Conservation (phyloP, 2,329 filamentous ascomycete species). For the Nemania sp. region DNA sequence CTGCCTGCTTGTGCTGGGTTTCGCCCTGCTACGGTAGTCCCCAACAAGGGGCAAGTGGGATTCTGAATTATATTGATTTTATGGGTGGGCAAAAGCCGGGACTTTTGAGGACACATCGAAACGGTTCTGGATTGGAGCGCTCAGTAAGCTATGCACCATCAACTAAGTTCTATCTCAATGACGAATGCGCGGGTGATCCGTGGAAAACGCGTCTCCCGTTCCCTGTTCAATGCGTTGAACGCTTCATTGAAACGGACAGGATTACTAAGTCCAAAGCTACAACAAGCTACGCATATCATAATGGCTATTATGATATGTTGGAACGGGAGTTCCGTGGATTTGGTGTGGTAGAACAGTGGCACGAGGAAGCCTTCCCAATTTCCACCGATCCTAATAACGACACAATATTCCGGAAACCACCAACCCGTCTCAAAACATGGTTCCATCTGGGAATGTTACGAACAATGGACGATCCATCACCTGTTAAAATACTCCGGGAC, state of each 20-base stretch:
- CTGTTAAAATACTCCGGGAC: background rate
- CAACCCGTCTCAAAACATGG: background rate
- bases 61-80: background rate
- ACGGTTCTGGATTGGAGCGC: background rate
- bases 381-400: background rate
- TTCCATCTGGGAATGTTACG: background rate
- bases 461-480: background rate
- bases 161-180: slow-evolving; percentile 6
- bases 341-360: background rate
- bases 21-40: background rate
- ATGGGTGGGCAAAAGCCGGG: background rate
- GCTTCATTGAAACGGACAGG: background rate
- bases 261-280: background rate
- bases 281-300: slow-evolving; percentile 3
- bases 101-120: background rate
- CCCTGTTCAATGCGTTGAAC: background rate
- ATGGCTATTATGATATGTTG: slow-evolving; percentile 3
- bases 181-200: background rate
- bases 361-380: background rate
- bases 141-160: background rate
- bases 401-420: background rate
- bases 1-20: background rate
- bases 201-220: background rate
- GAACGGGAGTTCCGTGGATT: slow-evolving; percentile 7
- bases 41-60: background rate